Base-by-base conservation (phyloP, 768 basidiomycete genomes). In the Leucosporidium yakuticum region DNA sequence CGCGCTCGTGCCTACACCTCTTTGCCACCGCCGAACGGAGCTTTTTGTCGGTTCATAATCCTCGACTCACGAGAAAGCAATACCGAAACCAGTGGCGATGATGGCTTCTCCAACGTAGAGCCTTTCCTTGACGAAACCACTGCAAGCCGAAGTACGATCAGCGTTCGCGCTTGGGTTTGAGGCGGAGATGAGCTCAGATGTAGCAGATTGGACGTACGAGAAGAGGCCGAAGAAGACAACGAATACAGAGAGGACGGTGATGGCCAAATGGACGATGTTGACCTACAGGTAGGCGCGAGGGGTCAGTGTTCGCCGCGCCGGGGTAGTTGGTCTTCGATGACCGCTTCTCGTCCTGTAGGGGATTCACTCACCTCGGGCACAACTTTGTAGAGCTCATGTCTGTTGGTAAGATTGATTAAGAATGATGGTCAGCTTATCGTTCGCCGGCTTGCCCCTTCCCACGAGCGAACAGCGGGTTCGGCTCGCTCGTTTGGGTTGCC, bases 31-130 rank as follows among this genome's bases (percentile, higher is more conserved):
- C 17, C 14, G 25, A 15, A 50, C 14, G n/a, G n/a, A 19, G 20
- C 21, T 2, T 14, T 4, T 9, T 2, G 8, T 15, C 39, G 2
- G 14, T 9, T 6, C 12, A 0, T 15, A 15, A 31, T 1, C 31
- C 8, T 44, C 4, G 11, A 59, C 68, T 36, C 51, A 67, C 73
- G 69, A 65, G 65, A 74, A 69, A 12, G 69, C 73, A 75, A 97
- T 88, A 19, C 92, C 91, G 75, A 95, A 91, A 44, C 95, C 77
- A 74, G 96, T 96, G 0, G 95, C 93, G 85, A 91, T 90, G 73
- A 89, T 90, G 20, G 96, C 93, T 83, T 99, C 96, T 69, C 96
- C 96, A 66, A 97, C 86, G 77, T 96, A 97, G 31, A 95, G 79
- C 85, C 84, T 86, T 81, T 94, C 91, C 76, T 93, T 88, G 74